Percentiles rank a stretch among this genome's conserved stretches.
Conservation (phyloP, 768 basidiomycete genomes). For the Obba rivulosa region DNA sequence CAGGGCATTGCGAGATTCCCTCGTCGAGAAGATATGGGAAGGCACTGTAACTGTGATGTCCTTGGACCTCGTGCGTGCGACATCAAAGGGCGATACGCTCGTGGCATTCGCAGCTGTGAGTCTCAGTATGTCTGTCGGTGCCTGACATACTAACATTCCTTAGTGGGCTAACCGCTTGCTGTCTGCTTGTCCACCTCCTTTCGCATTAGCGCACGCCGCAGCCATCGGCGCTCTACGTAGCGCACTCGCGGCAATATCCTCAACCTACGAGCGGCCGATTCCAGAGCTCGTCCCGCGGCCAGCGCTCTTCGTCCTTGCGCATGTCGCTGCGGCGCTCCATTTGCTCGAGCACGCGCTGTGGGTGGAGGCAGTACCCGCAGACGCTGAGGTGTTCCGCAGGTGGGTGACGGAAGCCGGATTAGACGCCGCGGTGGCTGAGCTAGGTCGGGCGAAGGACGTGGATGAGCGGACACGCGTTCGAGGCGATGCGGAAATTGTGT, state of each 20-base stretch:
- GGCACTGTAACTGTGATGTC: slow-evolving; percentile 66
- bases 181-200: slow-evolving; percentile 33
- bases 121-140: slow-evolving; percentile 4
- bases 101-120: slow-evolving; percentile 47
- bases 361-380: slow-evolving; percentile 37
- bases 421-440: slow-evolving; percentile 23
- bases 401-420: slow-evolving; percentile 42
- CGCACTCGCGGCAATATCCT: slow-evolving; percentile 35
- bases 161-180: slow-evolving; percentile 52
- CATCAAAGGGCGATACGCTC: slow-evolving; percentile 38
- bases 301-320: slow-evolving; percentile 53
- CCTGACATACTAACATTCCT: neutral
- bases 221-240: slow-evolving; percentile 25
- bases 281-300: slow-evolving; percentile 49
- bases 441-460: slow-evolving; percentile 9
- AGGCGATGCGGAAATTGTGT: too few relatives aligned
- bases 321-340: slow-evolving; percentile 46
- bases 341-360: slow-evolving; percentile 70
- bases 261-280: slow-evolving; percentile 36
- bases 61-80: slow-evolving; percentile 58
- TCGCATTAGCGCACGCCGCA: slow-evolving; percentile 24
- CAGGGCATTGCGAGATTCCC: slow-evolving; percentile 39
- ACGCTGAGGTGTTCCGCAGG: slow-evolving; percentile 47
- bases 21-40: slow-evolving; percentile 85
- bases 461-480: too few relatives aligned